Evolutionary conservation across 1,139 yeast genomes (phyloP).

Genomic region (Spathaspora sp.): DNA sequence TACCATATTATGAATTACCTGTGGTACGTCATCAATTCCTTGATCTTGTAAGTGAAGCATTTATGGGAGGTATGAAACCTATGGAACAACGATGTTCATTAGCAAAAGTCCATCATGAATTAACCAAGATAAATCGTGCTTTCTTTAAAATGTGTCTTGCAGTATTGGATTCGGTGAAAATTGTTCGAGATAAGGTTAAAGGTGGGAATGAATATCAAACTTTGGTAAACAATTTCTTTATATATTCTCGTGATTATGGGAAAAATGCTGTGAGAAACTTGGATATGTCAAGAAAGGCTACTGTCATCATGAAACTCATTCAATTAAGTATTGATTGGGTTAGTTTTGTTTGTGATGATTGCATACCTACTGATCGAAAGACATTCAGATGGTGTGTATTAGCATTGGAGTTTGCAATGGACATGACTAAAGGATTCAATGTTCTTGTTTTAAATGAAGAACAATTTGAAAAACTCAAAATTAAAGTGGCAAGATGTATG

Average conservation of each 20-base stretch:
- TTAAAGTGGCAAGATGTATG: constrained; percentile 94
- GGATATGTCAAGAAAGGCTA: constrained; percentile 65
- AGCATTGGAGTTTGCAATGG: constrained; percentile 95
- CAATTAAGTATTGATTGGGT: constrained; percentile 88
- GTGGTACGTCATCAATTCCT: constrained; percentile 43
- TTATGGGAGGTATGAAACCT: constrained; percentile 39
- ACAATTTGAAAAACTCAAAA: constrained; percentile 69
- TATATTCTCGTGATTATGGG: constrained; percentile 83
- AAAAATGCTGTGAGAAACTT: constrained; percentile 66
- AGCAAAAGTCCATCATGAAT: constrained; percentile 71
- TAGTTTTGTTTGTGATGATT: constrained; percentile 88
- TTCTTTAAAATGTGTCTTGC: constrained; percentile 70
- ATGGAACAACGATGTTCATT: constrained; percentile 70
- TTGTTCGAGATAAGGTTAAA: constrained; percentile 47
- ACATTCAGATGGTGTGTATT: constrained; percentile 96
- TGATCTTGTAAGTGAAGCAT: constrained; percentile 54
- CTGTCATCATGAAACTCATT: constrained; percentile 70
- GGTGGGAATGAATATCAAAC: constrained; percentile 61
- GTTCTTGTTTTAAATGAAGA: constrained; percentile 77
- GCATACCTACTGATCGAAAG: constrained; percentile 85
- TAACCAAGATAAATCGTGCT: constrained; percentile 63
- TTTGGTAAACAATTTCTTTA: constrained; percentile 70
- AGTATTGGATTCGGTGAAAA: constrained; percentile 62
- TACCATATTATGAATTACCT: constrained; percentile 39
- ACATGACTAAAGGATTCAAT: constrained; percentile 87